A percentile compares a stretch with the other conserved stretches of the same genome.
Evolutionary conservation across 2,329 filamentous ascomycete species (phyloP).

Genomic region (Alternaria viburni): DNA sequence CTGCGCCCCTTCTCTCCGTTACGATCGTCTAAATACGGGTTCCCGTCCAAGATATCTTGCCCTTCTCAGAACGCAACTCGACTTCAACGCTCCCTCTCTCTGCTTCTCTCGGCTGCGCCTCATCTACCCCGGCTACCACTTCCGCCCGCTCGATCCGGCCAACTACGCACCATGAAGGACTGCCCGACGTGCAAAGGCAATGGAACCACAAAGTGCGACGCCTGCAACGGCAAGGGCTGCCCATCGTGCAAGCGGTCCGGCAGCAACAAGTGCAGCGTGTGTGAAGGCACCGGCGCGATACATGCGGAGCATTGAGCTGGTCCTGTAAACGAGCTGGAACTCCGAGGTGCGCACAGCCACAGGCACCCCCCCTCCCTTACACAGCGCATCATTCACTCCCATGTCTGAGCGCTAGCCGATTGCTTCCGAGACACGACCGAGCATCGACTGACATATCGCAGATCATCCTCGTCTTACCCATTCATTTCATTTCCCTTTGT

Average conservation of each 20-base stretch:
- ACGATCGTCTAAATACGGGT: not conserved
- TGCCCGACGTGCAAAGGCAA: conserved; percentile 44
- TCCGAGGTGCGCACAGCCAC: conserved; percentile 5
- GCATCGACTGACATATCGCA: conserved; percentile 13
- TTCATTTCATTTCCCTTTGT: conserved; percentile 12
- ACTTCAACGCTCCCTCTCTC: not conserved
- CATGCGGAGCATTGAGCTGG: conserved; percentile 33
- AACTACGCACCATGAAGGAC: conserved; percentile 32
- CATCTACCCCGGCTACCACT: conserved; percentile 11
- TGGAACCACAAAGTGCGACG: conserved; percentile 42
- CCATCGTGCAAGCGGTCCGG: conserved; percentile 37
- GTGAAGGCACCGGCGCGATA: conserved; percentile 44
- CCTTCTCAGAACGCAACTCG: not conserved
- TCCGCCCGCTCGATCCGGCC: conserved; percentile 11
- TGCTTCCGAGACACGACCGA: conserved; percentile 3
- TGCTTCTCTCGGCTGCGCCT: not conserved
- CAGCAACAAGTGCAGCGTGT: conserved; percentile 37
- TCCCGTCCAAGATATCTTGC: not conserved
- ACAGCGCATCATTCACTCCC: not conserved
- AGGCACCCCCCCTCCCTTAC: conserved; percentile 1
- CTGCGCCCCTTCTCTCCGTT: conserved; percentile 10
- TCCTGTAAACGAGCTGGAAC: not conserved
- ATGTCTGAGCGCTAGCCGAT: conserved; percentile 5
- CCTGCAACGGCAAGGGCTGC: conserved; percentile 40
- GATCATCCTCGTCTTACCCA: conserved; percentile 11